Percentiles rank a stretch among this genome's conserved stretches.
Evolutionary conservation across 2,329 filamentous ascomycete genomes (phyloP).

Genomic region (Neonectria magnoliae): DNA sequence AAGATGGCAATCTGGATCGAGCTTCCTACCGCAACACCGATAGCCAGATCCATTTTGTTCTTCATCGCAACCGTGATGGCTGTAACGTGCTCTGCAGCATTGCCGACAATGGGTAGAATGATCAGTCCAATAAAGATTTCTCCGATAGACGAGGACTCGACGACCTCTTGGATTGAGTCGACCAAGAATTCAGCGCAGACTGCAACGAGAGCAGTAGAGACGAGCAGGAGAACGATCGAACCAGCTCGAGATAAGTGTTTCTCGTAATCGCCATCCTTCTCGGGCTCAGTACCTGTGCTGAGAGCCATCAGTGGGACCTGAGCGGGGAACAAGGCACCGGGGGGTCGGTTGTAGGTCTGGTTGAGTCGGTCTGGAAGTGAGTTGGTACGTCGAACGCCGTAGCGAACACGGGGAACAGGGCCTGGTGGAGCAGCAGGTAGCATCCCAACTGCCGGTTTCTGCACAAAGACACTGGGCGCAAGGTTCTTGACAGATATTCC

Average conservation of each 20-base stretch:
- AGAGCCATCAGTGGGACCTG: constrained; percentile 54
- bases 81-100: constrained; percentile 78
- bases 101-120: constrained; percentile 77
- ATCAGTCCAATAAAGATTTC: constrained; percentile 78
- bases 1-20: constrained; percentile 79
- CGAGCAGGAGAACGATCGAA: constrained; percentile 69
- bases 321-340: constrained; percentile 61
- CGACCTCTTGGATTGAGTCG: constrained; percentile 71
- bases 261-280: constrained; percentile 51
- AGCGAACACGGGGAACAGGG: constrained; percentile 65
- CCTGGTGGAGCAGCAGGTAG: constrained; percentile 49
- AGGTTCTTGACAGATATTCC: constrained; percentile 73
- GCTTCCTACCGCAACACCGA: constrained; percentile 76
- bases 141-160: constrained; percentile 63
- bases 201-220: constrained; percentile 73
- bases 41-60: constrained; percentile 81
- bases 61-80: constrained; percentile 76
- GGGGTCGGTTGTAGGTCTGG: constrained; percentile 53
- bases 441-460: constrained; percentile 48
- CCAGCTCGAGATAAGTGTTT: constrained; percentile 64
- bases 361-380: constrained; percentile 77
- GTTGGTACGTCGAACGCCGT: constrained; percentile 77
- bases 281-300: constrained; percentile 42
- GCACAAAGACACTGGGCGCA: constrained; percentile 75
- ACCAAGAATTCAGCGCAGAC: constrained; percentile 77